phyloP scores from a whole-genome alignment of 2,329 filamentous ascomycete species.

The Aspergillus melleus region DNA sequence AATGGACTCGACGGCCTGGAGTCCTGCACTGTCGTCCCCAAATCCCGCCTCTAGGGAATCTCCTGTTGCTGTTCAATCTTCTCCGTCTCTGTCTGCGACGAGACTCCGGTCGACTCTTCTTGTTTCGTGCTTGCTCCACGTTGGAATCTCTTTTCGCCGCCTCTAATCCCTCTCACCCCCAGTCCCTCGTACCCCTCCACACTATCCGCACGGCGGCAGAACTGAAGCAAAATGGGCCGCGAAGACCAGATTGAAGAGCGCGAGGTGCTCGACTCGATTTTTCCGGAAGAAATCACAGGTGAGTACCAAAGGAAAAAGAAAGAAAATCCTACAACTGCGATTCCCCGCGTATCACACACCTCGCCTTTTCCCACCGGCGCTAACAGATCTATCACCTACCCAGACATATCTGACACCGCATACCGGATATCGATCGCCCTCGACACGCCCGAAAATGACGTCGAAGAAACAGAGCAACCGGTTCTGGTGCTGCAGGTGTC shows the following conservation, averaged over 20 bases:
- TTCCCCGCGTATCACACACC: background rate
- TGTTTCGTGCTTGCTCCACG: background rate
- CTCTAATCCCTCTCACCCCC: conserved; percentile 6
- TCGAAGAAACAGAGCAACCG: conserved; percentile 62
- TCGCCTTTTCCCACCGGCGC: background rate
- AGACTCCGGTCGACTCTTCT: background rate
- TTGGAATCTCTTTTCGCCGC: background rate
- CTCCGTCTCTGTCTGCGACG: background rate
- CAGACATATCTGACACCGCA: conserved; percentile 86
- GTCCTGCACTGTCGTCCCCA: background rate
- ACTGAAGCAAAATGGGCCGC: conserved; percentile 46
- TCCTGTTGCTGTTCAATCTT: background rate
- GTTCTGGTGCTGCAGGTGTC: conserved; percentile 78
- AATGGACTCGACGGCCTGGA: conserved; percentile 4
- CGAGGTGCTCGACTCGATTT: conserved; percentile 97
- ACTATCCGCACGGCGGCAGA: conserved; percentile 23
- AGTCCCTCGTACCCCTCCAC: conserved; percentile 28
- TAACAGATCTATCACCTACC: background rate
- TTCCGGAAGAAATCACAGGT: conserved; percentile 96
- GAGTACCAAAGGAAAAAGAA: conserved; percentile 19
- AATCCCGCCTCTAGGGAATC: background rate
- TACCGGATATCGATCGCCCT: conserved; percentile 85
- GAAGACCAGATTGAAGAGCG: conserved; percentile 96
- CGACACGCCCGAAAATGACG: conserved; percentile 69
- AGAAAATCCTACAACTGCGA: background rate